Evolutionary conservation across 2,329 filamentous ascomycete species (phyloP).

Genomic region (Aureobasidium sp.): DNA sequence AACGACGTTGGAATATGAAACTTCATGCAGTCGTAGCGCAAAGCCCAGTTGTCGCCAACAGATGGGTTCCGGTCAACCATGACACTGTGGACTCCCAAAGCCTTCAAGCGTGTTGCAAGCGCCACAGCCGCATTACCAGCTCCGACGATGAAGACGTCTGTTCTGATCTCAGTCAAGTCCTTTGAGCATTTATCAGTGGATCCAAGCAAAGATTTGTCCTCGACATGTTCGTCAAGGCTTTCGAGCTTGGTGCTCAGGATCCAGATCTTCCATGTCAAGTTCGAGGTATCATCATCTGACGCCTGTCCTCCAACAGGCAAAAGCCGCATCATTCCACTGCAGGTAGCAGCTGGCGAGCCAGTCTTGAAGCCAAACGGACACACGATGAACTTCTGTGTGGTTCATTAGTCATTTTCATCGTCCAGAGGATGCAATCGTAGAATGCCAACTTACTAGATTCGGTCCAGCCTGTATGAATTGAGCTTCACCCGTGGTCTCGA

Average conservation of each 20-base stretch:
- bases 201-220: background rate
- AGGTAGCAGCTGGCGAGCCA: background rate
- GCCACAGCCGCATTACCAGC: conserved; percentile 16
- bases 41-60: conserved; percentile 33
- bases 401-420: background rate
- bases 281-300: background rate
- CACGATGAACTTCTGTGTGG: background rate
- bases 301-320: background rate
- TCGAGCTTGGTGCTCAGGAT: background rate
- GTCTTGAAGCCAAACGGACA: background rate
- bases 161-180: background rate
- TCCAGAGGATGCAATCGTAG: too few relatives aligned
- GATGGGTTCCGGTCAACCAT: conserved; percentile 28
- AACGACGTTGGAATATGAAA: background rate
- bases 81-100: conserved; percentile 28
- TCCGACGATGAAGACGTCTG: background rate
- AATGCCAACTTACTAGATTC: background rate
- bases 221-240: background rate
- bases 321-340: background rate
- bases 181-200: background rate
- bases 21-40: conserved; percentile 26
- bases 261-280: background rate
- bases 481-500: background rate
- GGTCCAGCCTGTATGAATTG: background rate
- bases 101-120: conserved; percentile 31